Evolutionary conservation across 306 rosid species (phyloP), one percentile per base, ranked within the genome.

Genomic region (Amphicarpaea edgeworthii): DNA sequence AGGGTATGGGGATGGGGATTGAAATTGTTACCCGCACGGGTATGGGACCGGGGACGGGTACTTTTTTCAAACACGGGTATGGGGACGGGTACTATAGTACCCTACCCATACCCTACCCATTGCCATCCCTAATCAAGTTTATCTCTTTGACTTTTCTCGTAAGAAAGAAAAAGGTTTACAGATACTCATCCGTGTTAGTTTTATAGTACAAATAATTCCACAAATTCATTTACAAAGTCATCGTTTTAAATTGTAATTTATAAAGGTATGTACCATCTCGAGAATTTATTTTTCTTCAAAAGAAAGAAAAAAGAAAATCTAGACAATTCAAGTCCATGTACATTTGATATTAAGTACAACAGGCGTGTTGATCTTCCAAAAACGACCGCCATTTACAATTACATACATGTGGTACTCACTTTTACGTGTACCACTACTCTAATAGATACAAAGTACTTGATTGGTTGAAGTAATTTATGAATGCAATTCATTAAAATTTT

Each of bases 331-430:
- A 64, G 32, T 64, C 70, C 70, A 64, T 38, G 40, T 38, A 64
- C 69, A 62, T 62, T 38, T 63, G 49, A 63, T 63, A 37, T 62
- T 15, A 16, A 8, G 49, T 37, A 61, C 68, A n/a, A 23, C 23
- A 66, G 7, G 54, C 12, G 17, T 64, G 70, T 64, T 64, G 32
- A 17, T 8, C 32, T 64, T 38, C 14, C 1, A 12, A 40, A 40
- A 42, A 20, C 30, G 37, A 42, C 54, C 54, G 12, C 32, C 17
- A 41, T 62, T 62, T 37, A 20, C 37, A 41, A 14, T 66, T 47
- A 3, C 54, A 2, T 0, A 41, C 71, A 41, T 17, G 32, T 34
- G 5, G 1, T 12, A 64, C 17, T 40, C 8, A 65, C 50, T 65
- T 21, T 34, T 61, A 30, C 24, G 24, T 61, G 24, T 30, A 15